A percentile compares a stretch with the other conserved stretches of the same genome.
Conservation (phyloP, 1,284 basidiomycete species). For the Melanopsichium pennsylvanicum region DNA sequence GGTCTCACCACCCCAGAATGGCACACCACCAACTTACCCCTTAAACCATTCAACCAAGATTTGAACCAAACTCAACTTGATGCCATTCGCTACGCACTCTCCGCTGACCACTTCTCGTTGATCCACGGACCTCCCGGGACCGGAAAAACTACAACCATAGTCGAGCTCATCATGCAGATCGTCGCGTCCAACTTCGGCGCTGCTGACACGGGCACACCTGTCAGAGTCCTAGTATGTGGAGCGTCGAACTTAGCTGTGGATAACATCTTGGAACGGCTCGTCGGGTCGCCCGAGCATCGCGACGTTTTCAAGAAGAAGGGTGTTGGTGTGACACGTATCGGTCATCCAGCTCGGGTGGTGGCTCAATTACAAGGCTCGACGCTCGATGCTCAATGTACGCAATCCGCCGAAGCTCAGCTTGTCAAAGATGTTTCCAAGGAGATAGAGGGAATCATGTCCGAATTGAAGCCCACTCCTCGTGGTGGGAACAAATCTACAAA, state of each 20-base stretch:
- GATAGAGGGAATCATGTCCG: conserved; percentile 31
- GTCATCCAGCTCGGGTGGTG: conserved; percentile 87
- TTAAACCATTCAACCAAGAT: conserved; percentile 75
- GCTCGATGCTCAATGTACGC: conserved; percentile 82
- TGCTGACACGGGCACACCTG: conserved; percentile 59
- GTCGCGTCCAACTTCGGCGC: conserved; percentile 43
- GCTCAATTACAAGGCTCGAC: conserved; percentile 79
- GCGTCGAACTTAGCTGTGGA: conserved; percentile 87
- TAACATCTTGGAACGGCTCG: conserved; percentile 65
- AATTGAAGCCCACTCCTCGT: conserved; percentile 36
- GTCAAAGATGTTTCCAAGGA: conserved; percentile 56
- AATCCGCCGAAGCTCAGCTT: conserved; percentile 52
- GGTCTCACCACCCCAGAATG: conserved; percentile 49
- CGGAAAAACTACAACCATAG: conserved; percentile 66
- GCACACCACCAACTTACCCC: conserved; percentile 11
- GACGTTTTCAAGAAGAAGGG: conserved; percentile 42
- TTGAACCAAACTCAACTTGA: conserved; percentile 85
- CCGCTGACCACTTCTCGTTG: conserved; percentile 78
- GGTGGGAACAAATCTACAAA: conserved; percentile 59
- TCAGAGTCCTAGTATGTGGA: conserved; percentile 80
- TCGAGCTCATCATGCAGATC: conserved; percentile 67
- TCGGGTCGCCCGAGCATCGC: conserved; percentile 32
- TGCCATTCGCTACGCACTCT: conserved; percentile 79
- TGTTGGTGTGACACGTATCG: conserved; percentile 53
- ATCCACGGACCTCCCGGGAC: conserved; percentile 93